Conservation (phyloP, 495 filamentous ascomycete species). For the Penicillium bialowiezense region DNA sequence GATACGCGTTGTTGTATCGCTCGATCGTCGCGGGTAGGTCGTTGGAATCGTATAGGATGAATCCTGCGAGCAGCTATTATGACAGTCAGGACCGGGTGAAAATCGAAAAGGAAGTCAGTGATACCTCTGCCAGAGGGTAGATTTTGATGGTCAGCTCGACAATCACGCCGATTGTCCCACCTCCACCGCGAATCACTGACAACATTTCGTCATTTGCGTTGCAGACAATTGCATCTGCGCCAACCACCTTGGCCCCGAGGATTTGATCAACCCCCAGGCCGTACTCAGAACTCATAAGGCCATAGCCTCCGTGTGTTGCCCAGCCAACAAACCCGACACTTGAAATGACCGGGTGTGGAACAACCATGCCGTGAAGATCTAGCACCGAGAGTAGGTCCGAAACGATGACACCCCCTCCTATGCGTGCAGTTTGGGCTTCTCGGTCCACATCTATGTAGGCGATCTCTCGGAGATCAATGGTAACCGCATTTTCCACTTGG, state of each 20-base stretch:
- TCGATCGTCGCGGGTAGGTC: constrained; percentile 5
- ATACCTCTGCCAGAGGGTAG: constrained; percentile 22
- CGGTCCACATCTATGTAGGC: constrained; percentile 24
- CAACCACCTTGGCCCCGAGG: constrained; percentile 35
- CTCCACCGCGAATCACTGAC: constrained; percentile 34
- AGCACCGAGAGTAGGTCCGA: constrained; percentile 9
- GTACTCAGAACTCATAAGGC: constrained; percentile 25
- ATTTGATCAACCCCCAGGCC: constrained; percentile 42
- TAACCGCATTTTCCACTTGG: constrained; percentile 20
- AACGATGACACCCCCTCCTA: constrained; percentile 34
- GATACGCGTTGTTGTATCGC: constrained; percentile 9
- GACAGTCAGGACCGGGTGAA: background rate
- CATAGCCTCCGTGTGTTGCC: constrained; percentile 39
- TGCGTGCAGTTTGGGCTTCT: constrained; percentile 20
- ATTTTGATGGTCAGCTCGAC: constrained; percentile 36
- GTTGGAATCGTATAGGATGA: constrained; percentile 3
- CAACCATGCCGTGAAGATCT: constrained; percentile 4
- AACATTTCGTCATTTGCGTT: constrained; percentile 31
- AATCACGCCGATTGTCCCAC: constrained; percentile 37
- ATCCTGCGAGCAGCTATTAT: constrained; percentile 11
- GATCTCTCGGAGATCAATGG: constrained; percentile 40
- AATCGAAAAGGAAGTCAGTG: background rate
- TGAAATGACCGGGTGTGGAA: constrained; percentile 8
- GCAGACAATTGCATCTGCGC: constrained; percentile 27
- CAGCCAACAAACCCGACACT: constrained; percentile 37